Evolutionary conservation across 805 yeast species (phyloP).

Genomic region (Kuraishia hungarica): DNA sequence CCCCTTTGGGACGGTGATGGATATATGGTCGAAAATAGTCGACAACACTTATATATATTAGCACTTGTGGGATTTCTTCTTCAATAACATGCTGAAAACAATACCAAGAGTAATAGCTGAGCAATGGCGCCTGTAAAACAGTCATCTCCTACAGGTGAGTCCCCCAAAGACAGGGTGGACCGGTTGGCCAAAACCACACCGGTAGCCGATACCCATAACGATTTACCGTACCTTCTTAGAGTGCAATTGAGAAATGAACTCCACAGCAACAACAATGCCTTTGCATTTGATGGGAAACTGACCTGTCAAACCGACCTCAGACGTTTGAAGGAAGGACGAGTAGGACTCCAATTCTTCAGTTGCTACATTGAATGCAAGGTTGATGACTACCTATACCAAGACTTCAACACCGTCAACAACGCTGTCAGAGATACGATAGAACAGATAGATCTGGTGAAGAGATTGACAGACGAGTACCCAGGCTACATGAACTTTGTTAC

Average conservation of each 20-base stretch:
- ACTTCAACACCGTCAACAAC: conserved; percentile 33
- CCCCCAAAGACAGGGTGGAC: conserved; percentile 4
- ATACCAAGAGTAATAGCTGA: neutral
- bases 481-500: conserved; percentile 29
- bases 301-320: conserved; percentile 36
- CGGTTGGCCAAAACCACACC: conserved; percentile 19
- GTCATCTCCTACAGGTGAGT: neutral
- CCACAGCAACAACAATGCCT: conserved; percentile 18
- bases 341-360: conserved; percentile 44
- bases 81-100: neutral
- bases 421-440: conserved; percentile 46
- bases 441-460: conserved; percentile 40
- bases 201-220: conserved; percentile 40
- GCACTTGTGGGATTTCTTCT: neutral
- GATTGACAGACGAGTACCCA: conserved; percentile 33
- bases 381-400: conserved; percentile 28
- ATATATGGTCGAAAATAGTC: neutral
- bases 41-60: too few species aligned
- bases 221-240: conserved; percentile 42
- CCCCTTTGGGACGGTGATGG: neutral
- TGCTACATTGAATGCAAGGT: conserved; percentile 37
- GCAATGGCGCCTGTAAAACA: neutral
- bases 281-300: conserved; percentile 31
- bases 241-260: conserved; percentile 35
- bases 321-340: conserved; percentile 31